Evolutionary conservation across 768 basidiomycete species (phyloP).

Genomic region (Suillus spraguei): DNA sequence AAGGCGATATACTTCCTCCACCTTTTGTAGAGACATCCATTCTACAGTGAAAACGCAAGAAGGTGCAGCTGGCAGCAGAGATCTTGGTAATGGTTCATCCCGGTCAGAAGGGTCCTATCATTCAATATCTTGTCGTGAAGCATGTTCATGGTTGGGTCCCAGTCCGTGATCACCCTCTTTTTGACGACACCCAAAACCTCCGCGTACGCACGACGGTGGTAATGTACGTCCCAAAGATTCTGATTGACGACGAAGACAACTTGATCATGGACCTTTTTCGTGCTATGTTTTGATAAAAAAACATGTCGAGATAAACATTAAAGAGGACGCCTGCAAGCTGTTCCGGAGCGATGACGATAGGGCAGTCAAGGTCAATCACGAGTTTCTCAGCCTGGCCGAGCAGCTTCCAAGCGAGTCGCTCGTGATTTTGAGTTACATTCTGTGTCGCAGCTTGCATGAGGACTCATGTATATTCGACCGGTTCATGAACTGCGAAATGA

Average conservation of each 20-base stretch:
- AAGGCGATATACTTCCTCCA: constrained; percentile 14
- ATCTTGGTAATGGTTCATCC: constrained; percentile 46
- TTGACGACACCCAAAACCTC: constrained; percentile 45
- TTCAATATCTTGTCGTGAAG: constrained; percentile 24
- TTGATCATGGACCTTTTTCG: constrained; percentile 15
- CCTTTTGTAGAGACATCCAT: constrained; percentile 19
- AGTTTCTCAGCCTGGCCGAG: constrained; percentile 8
- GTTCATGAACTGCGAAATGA: constrained; percentile 31
- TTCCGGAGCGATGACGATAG: constrained; percentile 17
- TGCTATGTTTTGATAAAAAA: constrained; percentile 27
- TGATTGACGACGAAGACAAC: too few relatives aligned
- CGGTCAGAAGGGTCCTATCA: constrained; percentile 21
- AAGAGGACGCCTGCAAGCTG: constrained; percentile 30
- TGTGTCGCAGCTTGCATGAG: constrained; percentile 4
- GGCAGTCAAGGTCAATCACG: not conserved
- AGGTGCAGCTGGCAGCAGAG: constrained; percentile 46
- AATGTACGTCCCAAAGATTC: constrained; percentile 33
- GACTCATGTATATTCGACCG: constrained; percentile 28
- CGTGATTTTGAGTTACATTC: constrained; percentile 18
- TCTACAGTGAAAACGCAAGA: constrained; percentile 37
- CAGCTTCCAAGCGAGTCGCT: constrained; percentile 29
- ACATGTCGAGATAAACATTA: constrained; percentile 32
- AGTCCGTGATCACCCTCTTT: constrained; percentile 39
- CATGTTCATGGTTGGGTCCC: constrained; percentile 43
- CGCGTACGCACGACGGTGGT: constrained; percentile 51